These are phyloP conservation scores for Phytophthora quininea DNA, from an alignment of 352 stramenopile species.

Conservation along the genomic window DNA sequence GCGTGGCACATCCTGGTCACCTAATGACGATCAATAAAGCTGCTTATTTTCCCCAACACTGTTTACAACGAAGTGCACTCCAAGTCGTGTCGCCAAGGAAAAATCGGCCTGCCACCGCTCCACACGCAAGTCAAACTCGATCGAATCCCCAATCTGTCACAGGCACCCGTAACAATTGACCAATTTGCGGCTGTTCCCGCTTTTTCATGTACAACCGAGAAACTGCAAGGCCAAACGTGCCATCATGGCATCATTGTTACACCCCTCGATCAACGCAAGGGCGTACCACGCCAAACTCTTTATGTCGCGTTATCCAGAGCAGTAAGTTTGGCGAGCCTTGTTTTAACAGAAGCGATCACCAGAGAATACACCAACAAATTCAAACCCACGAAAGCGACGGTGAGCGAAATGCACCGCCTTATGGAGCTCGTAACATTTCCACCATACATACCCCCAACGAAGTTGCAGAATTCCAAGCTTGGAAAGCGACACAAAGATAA, in stretches of 20 bases:
- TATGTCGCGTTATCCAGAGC: background rate
- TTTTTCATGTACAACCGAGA: background rate
- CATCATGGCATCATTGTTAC: background rate
- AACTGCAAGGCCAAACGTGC: background rate
- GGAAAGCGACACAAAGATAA: background rate
- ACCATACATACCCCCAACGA: background rate
- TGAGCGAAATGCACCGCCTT: background rate
- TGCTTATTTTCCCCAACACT: no score
- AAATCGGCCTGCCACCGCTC: background rate
- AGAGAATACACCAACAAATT: background rate
- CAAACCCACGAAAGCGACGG: background rate
- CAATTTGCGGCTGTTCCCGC: background rate
- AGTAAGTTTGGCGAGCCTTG: background rate
- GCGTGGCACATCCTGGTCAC: no score
- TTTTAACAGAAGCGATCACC: background rate
- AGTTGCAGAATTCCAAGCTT: background rate
- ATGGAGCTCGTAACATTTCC: background rate
- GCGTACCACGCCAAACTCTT: background rate
- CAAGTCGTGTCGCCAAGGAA: no score
- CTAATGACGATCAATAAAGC: no score
- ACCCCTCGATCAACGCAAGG: background rate
- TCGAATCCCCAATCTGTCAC: background rate
- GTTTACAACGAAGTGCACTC: no score
- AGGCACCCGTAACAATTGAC: background rate
- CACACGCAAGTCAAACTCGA: background rate